Evolutionary conservation across 441 rosid species (phyloP), one percentile per base, ranked within the genome.

Genomic region (Euphorbia celastroides): DNA sequence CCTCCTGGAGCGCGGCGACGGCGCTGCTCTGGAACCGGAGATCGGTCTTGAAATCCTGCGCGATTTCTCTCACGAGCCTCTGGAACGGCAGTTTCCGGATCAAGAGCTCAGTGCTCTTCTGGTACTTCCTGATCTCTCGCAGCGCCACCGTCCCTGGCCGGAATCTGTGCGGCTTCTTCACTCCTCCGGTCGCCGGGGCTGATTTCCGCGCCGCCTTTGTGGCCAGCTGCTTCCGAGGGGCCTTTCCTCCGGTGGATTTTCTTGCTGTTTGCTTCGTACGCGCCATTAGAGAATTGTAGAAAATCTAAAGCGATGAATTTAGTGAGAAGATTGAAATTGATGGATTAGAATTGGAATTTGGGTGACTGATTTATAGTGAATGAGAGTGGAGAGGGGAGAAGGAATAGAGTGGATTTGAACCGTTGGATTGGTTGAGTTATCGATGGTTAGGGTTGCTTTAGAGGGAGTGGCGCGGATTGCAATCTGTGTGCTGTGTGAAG

Each of bases 251-350:
- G 20, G 86, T 82, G 0, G 86, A 82, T 51, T 82, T 82, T 71
- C 86, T 75, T 0, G 86, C 86, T 0, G 86, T 82, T 60, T 82
- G 88, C 85, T 83, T 83, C 1, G 88, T 83, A 30, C 88, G 88
- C 1, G 88, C 88, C 88, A 83, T 83, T 22, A 30, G 22, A 32
- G 10, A 20, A 22, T 3, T 32, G 16, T 0, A 38, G n/a, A n/a
- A n/a, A n/a, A 10, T 17, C 9, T 2, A 0, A 10, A 20, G 10
- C 14, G 4, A 0, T 3, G 10, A 3, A 5, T 8, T 0, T 5
- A 13, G n/a, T 32, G 7, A 17, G 27, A 16, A 1, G 2, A 38
- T 38, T 13, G 2, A 31, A 31, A 9, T 1, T 10, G 3, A 0
- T 7, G 14, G 5, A 8, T 17, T 7, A 0, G 12, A 3, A 3